Evolutionary conservation across 2,329 filamentous ascomycete species (phyloP), one percentile per base, ranked within the genome.

Genomic region (Chrysoporthe austroafricana): DNA sequence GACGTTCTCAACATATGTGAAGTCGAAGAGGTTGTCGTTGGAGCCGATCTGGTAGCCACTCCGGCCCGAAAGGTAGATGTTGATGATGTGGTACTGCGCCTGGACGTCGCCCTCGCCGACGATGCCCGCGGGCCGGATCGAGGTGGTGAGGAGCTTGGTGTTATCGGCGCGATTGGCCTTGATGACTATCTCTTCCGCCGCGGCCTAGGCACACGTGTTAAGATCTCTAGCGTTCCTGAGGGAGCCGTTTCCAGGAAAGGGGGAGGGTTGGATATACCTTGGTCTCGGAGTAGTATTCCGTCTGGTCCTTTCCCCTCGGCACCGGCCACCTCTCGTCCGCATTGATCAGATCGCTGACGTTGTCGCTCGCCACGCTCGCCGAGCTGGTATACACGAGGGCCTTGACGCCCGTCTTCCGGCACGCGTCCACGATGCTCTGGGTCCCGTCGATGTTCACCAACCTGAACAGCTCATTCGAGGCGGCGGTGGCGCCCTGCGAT

Each of bases 371-470:
- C 70, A 97, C 91, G 69, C 93, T 96, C 64, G 92, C 91, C 64
- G 91, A 96, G 78, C 92, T 96, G 21, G 95, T 98, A 80, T 95
- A 97, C 59, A 98, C 92, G 71, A 98, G 88, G 0, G 87, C 92
- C 79, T 90, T 92, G 74, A 95, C 93, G 70, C 86, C 90, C 48
- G 86, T 85, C 72, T 86, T 83, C 75, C 86, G 86, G 73, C 91
- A 91, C 18, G 92, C 92, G 46, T 90, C 87, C 65, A 98, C 82
- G 61, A 97, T 86, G 72, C 91, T 89, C 71, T 84, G 84, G 16
- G 96, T 97, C 63, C 95, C 95, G 63, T 93, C 90, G 63, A 97
- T 90, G 78, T 98, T 99, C 76, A 98, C 91, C 77, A 89, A 90
- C 74, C 88, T 87, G 77, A 96, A 91, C 46, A 92, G 80, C 21